A percentile compares a stretch with the other conserved stretches of the same genome.
Conservation (phyloP, 2,329 filamentous ascomycete genomes). For the Nemania sp. region DNA sequence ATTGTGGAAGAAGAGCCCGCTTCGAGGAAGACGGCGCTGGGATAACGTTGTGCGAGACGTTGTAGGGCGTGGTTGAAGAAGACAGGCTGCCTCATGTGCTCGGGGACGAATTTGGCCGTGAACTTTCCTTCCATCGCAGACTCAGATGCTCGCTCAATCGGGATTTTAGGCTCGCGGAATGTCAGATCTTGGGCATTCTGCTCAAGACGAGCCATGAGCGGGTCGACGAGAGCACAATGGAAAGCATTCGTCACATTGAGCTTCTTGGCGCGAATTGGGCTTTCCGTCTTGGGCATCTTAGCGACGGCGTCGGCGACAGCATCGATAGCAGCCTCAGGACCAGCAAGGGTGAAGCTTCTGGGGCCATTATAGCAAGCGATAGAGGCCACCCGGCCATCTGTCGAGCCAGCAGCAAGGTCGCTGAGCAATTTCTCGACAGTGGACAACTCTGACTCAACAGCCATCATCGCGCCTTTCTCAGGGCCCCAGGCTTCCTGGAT, state of each 20-base stretch:
- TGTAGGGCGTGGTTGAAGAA: slow-evolving; percentile 49
- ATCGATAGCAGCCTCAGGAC: slow-evolving; percentile 40
- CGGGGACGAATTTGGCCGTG: slow-evolving; percentile 28
- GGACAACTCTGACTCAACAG: slow-evolving; percentile 39
- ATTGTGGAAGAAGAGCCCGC: slow-evolving; percentile 46
- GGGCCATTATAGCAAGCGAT: slow-evolving; percentile 55
- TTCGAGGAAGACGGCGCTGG: slow-evolving; percentile 44
- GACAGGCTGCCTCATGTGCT: slow-evolving; percentile 49
- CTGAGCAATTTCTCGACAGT: slow-evolving; percentile 31
- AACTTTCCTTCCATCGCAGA: neutral
- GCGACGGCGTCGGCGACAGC: slow-evolving; percentile 21
- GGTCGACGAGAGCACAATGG: slow-evolving; percentile 48
- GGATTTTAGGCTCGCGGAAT: slow-evolving; percentile 41
- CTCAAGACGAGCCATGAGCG: slow-evolving; percentile 35
- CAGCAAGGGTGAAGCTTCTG: slow-evolving; percentile 47
- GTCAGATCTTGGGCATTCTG: slow-evolving; percentile 34
- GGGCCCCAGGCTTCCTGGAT: slow-evolving; percentile 41
- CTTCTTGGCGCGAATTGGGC: slow-evolving; percentile 39
- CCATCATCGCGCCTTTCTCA: slow-evolving; percentile 46
- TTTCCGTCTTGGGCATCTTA: neutral
- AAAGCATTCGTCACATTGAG: slow-evolving; percentile 53
- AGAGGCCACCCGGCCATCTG: neutral
- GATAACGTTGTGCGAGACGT: slow-evolving; percentile 40
- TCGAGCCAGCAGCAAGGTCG: neutral
- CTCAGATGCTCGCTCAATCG: slow-evolving; percentile 36